phyloP scores from a whole-genome alignment of 108 stramenopile genomes.

The Nannochloropsis salina region DNA sequence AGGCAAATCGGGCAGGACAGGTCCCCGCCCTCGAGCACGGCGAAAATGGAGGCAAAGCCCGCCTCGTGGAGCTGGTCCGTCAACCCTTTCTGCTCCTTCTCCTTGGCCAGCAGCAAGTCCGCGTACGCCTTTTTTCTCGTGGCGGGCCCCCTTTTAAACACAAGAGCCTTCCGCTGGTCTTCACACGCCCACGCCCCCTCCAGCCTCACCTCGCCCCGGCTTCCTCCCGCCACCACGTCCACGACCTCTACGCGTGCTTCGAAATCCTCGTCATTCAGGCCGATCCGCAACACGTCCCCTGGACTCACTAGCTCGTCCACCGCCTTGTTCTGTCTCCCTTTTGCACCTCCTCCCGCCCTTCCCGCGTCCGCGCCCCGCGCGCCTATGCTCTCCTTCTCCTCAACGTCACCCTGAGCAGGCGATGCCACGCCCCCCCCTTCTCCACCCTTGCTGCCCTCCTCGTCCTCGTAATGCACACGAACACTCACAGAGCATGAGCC shows the following conservation, averaged over 20 bases:
- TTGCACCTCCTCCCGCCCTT: too few relatives aligned
- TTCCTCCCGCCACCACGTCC: not conserved
- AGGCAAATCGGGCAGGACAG: not conserved
- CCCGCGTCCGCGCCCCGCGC: too few relatives aligned
- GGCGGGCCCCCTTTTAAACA: not conserved
- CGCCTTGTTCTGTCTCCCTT: not conserved
- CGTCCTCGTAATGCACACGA: not conserved
- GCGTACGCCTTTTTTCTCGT: not conserved
- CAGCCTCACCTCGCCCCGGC: not conserved
- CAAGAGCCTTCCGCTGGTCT: not conserved
- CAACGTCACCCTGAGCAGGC: too few relatives aligned
- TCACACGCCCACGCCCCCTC: not conserved
- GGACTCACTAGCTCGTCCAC: not conserved
- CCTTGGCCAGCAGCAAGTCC: not conserved
- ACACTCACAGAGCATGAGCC: not conserved
- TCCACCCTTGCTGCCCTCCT: not conserved
- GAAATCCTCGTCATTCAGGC: not conserved
- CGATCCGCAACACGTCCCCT: not conserved
- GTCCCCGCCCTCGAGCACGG: not conserved
- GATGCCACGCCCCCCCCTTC: too few relatives aligned
- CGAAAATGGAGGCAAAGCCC: not conserved
- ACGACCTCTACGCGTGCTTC: not conserved
- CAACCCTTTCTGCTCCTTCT: not conserved
- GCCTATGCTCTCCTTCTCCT: too few relatives aligned
- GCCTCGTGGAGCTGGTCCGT: conserved; percentile 20